Base-by-base conservation (phyloP, 768 basidiomycete species). In the Pleurotus citrinopileatus region DNA sequence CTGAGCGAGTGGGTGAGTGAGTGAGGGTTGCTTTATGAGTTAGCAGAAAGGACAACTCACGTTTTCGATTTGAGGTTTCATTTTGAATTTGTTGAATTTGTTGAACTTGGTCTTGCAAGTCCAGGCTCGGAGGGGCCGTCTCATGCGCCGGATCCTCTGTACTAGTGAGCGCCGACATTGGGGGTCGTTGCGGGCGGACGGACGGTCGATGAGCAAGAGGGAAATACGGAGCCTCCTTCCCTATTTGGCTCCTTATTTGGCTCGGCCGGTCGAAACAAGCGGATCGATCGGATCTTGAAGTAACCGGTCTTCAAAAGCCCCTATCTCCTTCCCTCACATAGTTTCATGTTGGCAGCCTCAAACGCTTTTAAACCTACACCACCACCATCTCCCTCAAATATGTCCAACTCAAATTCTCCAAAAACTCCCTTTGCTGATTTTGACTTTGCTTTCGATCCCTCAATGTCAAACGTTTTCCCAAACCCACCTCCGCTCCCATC, bases 141-240 rank as follows among this genome's bases (percentile, higher is more conserved):
- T 78, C 75, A 56, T 73, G 73, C 58, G 73, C 76, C 84, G 84
- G 83, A 74, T 83, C 82, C 66, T 83, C 83, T 73, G 83, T 79
- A 75, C 78, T 78, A n/a, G n/a, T n/a, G 73, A 86, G 82, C 74
- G 83, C 85, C 83, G 87, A 87, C 86, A 87, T 87, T 70, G 70
- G 63, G 59, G 61, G 47, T 15, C n/a, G 45, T 15, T 47, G 26
- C 45, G 45, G 45, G 25, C 42, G 25, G 20, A 26, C 17, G 22
- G 42, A 47, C 45, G 45, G 23, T 20, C n/a, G n/a, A n/a, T n/a
- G n/a, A n/a, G n/a, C n/a, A n/a, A n/a, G n/a, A n/a, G n/a, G n/a
- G n/a, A n/a, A n/a, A n/a, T n/a, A n/a, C n/a, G n/a, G n/a, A n/a
- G n/a, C n/a, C n/a, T n/a, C n/a, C n/a, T n/a, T n/a, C n/a, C n/a